A percentile compares a stretch with the other conserved stretches of the same genome.
Evolutionary conservation across 106 monocot genomes (phyloP).

Genomic region (Dioscorea zingiberensis): DNA sequence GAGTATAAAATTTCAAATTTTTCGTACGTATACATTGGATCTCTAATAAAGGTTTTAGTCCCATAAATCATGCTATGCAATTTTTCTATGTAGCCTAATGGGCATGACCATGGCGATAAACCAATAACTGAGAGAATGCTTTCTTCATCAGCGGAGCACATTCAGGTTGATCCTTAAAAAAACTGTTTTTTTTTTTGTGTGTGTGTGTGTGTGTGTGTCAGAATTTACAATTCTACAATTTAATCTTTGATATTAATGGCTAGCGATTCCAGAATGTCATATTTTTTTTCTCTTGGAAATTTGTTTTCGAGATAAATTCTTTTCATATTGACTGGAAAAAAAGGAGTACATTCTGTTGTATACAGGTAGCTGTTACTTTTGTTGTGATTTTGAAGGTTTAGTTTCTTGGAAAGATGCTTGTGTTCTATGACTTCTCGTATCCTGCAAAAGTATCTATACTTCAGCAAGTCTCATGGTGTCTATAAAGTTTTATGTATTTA

Average conservation of each 20-base stretch:
- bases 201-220: not conserved
- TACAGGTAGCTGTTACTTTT: too few species aligned
- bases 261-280: not conserved
- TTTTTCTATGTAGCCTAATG: conserved; percentile 57
- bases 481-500: too few species aligned
- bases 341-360: not conserved
- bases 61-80: not conserved
- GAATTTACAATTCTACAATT: too few species aligned
- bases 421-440: too few species aligned
- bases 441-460: too few species aligned
- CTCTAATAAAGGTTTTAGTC: too few species aligned
- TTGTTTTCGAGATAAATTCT: not conserved
- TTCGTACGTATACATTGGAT: too few species aligned
- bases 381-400: too few species aligned
- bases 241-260: too few species aligned
- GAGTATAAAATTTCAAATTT: too few species aligned
- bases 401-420: too few species aligned
- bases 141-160: conserved; percentile 51
- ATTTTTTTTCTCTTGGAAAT: not conserved
- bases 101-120: conserved; percentile 59
- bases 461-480: too few species aligned
- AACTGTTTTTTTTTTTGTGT: not conserved
- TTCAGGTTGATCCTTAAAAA: conserved; percentile 38
- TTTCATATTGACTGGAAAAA: not conserved
- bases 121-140: conserved; percentile 35